Percentiles rank a stretch among this genome's conserved stretches.
These are phyloP conservation scores for Geranium incanum DNA, from an alignment of 441 rosid species.

Conservation along the genomic window DNA sequence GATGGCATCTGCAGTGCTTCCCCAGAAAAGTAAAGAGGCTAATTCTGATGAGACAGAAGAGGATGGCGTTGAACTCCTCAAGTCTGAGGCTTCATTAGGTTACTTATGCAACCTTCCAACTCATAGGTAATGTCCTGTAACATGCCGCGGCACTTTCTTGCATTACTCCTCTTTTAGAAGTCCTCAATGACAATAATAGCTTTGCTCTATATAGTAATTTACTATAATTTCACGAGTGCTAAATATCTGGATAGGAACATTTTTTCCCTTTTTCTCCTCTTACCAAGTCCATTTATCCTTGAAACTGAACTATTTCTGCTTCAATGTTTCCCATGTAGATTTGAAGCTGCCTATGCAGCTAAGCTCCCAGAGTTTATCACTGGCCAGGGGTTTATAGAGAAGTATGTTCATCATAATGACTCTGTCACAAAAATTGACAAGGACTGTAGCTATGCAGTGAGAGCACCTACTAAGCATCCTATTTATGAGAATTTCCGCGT, in stretches of 20 bases:
- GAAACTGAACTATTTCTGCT: conserved; percentile 4
- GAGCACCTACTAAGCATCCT: conserved; percentile 81
- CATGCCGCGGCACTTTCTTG: background rate
- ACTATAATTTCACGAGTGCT: background rate
- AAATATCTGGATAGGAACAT: background rate
- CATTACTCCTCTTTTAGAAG: background rate
- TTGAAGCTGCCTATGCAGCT: conserved; percentile 72
- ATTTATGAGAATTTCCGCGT: conserved; percentile 94
- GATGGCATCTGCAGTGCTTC: conserved; percentile 37
- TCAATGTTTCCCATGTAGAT: conserved; percentile 36
- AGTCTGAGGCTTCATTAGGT: conserved; percentile 75
- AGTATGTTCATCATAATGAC: conserved; percentile 71
- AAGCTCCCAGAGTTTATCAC: conserved; percentile 64
- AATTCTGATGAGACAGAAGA: conserved; percentile 60
- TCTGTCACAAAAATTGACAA: conserved; percentile 71
- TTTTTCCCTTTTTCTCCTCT: background rate
- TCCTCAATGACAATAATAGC: conserved; percentile 6
- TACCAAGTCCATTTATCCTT: background rate
- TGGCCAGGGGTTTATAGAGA: conserved; percentile 63
- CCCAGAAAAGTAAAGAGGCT: conserved; percentile 7
- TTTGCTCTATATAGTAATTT: background rate
- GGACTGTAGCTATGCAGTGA: conserved; percentile 62
- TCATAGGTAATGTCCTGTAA: conserved; percentile 56
- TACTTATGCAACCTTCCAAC: conserved; percentile 90
- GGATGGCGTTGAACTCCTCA: conserved; percentile 59